Base-by-base conservation (phyloP, 495 filamentous ascomycete species). In the Lasiosphaeriaceae sp. region DNA sequence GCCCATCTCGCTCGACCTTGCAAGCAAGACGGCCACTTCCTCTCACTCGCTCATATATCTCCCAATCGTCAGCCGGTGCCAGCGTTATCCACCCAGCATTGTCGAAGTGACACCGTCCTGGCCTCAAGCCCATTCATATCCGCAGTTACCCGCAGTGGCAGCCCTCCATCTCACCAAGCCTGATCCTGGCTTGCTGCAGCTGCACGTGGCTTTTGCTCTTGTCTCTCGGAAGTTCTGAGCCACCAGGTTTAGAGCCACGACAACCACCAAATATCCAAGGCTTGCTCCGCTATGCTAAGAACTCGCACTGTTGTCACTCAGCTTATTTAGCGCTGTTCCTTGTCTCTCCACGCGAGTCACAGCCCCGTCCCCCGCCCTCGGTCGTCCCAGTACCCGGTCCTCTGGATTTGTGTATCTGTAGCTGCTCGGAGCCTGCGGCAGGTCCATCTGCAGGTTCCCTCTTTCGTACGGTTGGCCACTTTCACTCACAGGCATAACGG, bases 341-440 rank as follows among this genome's bases (percentile, higher is more conserved):
- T 50, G 46, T 29, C 47, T 37, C 50, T 50, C 39, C 37, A 44
- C n/a, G 55, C 66, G 62, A 69, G 62, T 62, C 58, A 64, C 26
- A 31, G 26, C 26, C 26, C 26, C 26, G 26, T 31, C 26, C 8
- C 16, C 39, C n/a, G 12, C 8, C 47, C 31, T 46, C 53, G 45
- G 34, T 52, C 55, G 54, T 59, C 67, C 65, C 56, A 57, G 45
- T 37, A 61, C 57, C 67, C 67, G 50, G 63, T 50, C 57, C 51
- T 56, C 58, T 53, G 67, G 67, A 59, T 64, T 57, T 34, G 20
- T 8, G 51, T 62, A 55, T 58, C 54, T 58, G 60, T 62, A 54
- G 35, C 52, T 52, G 51, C 54, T 56, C 54, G 58, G 59, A 51
- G 56, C 49, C 41, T 48, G 49, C 52, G 61, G 20, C 50, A 62